These are phyloP conservation scores for Salix caprea DNA, from an alignment of 345 rosid species.

Conservation along the genomic window DNA sequence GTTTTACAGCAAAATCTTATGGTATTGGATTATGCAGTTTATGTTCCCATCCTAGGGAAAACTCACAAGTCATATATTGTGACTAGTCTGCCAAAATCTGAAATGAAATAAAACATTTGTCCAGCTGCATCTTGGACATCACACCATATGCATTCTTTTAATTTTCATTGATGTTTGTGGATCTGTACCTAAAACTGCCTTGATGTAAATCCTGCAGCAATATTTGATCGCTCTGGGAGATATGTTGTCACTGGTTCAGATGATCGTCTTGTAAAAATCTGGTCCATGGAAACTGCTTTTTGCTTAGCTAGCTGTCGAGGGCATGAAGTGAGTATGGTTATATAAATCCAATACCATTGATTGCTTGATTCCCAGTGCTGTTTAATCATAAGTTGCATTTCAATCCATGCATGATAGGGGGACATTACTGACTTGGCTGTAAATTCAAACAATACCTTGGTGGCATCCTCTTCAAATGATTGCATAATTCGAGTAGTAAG, in stretches of 20 bases:
- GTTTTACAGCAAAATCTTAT: slow-evolving; percentile 4
- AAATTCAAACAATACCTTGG: slow-evolving; percentile 83
- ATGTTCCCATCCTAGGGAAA: neutral
- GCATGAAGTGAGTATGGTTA: slow-evolving; percentile 76
- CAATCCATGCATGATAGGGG: slow-evolving; percentile 54
- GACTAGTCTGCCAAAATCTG: neutral
- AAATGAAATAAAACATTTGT: neutral
- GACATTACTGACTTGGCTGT: slow-evolving; percentile 99
- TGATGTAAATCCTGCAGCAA: slow-evolving; percentile 62
- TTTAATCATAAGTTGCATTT: slow-evolving; percentile 10
- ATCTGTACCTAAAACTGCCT: slow-evolving; percentile 6
- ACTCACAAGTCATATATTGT: neutral
- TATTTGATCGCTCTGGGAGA: slow-evolving; percentile 90
- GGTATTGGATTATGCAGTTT: neutral
- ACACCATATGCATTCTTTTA: neutral
- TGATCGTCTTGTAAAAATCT: slow-evolving; percentile 95
- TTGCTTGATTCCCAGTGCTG: slow-evolving; percentile 11
- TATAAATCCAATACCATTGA: slow-evolving; percentile 10
- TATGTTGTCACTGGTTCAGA: slow-evolving; percentile 97
- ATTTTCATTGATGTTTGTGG: neutral
- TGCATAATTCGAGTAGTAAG: slow-evolving; percentile 93
- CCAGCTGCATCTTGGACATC: neutral
- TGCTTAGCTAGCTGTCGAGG: slow-evolving; percentile 99
- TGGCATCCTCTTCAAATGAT: slow-evolving; percentile 97
- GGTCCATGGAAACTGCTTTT: slow-evolving; percentile 99